Conservation (phyloP, 2,329 filamentous ascomycete genomes). For the Fusarium nodosum region DNA sequence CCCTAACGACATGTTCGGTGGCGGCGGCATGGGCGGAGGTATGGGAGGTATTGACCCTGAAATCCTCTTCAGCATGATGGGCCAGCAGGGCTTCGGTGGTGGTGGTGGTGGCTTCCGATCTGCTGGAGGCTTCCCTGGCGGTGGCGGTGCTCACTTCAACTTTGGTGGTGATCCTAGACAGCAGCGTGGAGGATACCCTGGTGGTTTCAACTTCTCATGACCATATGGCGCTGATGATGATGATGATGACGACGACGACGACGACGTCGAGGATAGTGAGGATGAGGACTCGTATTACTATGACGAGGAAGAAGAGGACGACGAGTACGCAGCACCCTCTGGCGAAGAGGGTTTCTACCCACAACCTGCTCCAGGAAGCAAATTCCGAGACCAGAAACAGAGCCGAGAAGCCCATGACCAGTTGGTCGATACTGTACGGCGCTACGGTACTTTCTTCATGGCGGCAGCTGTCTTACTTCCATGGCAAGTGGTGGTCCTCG, state of each 20-base stretch:
- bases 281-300: slow-evolving; percentile 45
- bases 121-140: slow-evolving; percentile 64
- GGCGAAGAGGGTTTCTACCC: slow-evolving; percentile 41
- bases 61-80: slow-evolving; percentile 88
- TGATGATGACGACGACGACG: slow-evolving; percentile 52
- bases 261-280: slow-evolving; percentile 52
- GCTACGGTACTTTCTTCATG: slow-evolving; percentile 58
- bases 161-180: slow-evolving; percentile 61
- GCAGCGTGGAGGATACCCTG: slow-evolving; percentile 56
- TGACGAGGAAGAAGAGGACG: slow-evolving; percentile 46
- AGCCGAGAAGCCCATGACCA: slow-evolving; percentile 55
- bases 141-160: slow-evolving; percentile 69
- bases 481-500: slow-evolving; percentile 56
- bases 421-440: slow-evolving; percentile 59
- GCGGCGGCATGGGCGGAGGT: slow-evolving; percentile 74
- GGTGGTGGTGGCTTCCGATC: slow-evolving; percentile 67
- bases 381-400: slow-evolving; percentile 51
- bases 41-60: slow-evolving; percentile 80
- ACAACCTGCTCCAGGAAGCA: slow-evolving; percentile 39
- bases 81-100: slow-evolving; percentile 70
- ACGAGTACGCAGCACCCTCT: slow-evolving; percentile 44
- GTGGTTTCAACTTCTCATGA: slow-evolving; percentile 63
- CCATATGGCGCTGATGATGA: slow-evolving; percentile 59
- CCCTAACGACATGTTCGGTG: slow-evolving; percentile 85
- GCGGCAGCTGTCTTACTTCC: slow-evolving; percentile 64